Conservation (phyloP, 2,329 filamentous ascomycete species). For the Orbilia quercus region DNA sequence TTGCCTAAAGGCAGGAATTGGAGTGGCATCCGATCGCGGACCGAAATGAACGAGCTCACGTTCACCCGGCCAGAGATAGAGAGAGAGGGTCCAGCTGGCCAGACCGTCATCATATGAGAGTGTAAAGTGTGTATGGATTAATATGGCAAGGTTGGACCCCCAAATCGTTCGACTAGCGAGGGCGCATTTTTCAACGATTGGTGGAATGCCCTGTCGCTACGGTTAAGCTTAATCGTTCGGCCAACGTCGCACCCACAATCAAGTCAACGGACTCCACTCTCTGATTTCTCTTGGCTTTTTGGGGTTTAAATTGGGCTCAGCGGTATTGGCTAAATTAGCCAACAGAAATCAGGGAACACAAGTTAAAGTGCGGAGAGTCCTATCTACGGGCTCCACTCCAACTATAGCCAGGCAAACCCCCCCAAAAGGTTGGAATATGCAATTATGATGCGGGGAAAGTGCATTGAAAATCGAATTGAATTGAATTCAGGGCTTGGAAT, state of each 20-base stretch:
- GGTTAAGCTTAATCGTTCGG: slow-evolving; percentile 53
- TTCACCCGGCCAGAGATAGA: neutral
- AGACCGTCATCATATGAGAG: too few species aligned
- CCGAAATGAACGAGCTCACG: slow-evolving; percentile 31
- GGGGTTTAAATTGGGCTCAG: neutral
- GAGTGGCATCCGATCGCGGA: slow-evolving; percentile 49
- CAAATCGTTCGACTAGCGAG: slow-evolving; percentile 1
- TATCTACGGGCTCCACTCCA: neutral
- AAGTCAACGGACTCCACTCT: neutral
- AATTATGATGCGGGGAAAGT: slow-evolving; percentile 37
- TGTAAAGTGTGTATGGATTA: too few species aligned
- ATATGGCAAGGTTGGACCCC: slow-evolving; percentile 6
- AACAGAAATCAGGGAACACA: slow-evolving; percentile 51
- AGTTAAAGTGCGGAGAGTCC: too few species aligned
- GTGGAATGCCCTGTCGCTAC: slow-evolving; percentile 42
- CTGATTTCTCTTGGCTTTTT: slow-evolving; percentile 6
- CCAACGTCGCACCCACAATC: neutral
- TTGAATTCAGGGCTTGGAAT: slow-evolving; percentile 27
- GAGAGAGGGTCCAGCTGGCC: slow-evolving; percentile 8
- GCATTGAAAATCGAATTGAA: slow-evolving; percentile 1
- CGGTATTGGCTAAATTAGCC: slow-evolving; percentile 51
- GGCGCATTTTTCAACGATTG: slow-evolving; percentile 2
- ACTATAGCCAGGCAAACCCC: neutral
- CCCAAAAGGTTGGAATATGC: neutral
- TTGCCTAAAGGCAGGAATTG: slow-evolving; percentile 33